Evolutionary conservation across 1,284 basidiomycete species (phyloP).

Genomic region (Fomitopsis betulina): DNA sequence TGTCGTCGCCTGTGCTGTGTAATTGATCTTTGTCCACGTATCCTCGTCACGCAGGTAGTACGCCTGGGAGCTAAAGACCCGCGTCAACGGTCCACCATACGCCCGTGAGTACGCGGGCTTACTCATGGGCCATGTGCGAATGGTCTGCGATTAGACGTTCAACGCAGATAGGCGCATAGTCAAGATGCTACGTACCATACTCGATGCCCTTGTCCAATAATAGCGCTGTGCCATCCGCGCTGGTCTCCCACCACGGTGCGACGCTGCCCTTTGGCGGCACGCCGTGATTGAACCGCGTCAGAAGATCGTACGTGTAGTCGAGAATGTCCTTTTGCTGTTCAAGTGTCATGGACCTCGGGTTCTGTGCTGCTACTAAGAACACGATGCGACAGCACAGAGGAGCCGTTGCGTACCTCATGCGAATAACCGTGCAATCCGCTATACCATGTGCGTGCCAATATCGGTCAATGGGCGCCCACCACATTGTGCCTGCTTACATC

Average conservation of each 20-base stretch:
- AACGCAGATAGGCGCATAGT: too few species aligned
- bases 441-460: background rate
- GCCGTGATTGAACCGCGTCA: conserved; percentile 68
- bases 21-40: conserved; percentile 73
- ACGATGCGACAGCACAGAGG: too few species aligned
- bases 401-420: conserved; percentile 45
- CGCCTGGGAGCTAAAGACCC: conserved; percentile 50
- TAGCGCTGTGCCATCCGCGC: conserved; percentile 61
- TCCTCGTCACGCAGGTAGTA: conserved; percentile 71
- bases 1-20: conserved; percentile 48
- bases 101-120: background rate
- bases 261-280: conserved; percentile 63
- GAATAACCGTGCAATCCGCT: conserved; percentile 74
- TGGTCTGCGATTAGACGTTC: conserved; percentile 41
- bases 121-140: conserved; percentile 64
- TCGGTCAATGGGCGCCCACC: background rate
- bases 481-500: conserved; percentile 36
- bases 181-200: conserved; percentile 54
- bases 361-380: conserved; percentile 31
- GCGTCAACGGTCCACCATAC: background rate
- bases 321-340: conserved; percentile 74
- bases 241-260: conserved; percentile 80
- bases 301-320: conserved; percentile 59
- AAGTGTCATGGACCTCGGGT: conserved; percentile 56
- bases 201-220: conserved; percentile 72